Conservation (phyloP, 2,329 filamentous ascomycete genomes). For the Scedosporium boydii region DNA sequence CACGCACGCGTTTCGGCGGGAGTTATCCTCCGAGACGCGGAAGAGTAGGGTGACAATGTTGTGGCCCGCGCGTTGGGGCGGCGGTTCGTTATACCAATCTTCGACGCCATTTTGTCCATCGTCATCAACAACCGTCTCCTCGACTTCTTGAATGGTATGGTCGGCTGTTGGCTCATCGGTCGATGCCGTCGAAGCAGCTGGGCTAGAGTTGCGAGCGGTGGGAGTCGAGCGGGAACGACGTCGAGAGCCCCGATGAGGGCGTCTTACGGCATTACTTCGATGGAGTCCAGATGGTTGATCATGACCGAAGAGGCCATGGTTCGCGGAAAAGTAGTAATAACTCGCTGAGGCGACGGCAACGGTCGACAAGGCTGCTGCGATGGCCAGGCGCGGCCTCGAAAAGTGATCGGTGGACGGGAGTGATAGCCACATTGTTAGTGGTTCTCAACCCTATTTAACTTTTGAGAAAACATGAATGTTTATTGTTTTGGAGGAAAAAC, state of each 20-base stretch:
- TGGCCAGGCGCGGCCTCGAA: slow-evolving; percentile 42
- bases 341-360: slow-evolving; percentile 46
- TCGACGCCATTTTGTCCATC: slow-evolving; percentile 26
- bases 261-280: slow-evolving; percentile 59
- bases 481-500: background rate
- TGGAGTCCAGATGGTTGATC: slow-evolving; percentile 31
- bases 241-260: slow-evolving; percentile 27
- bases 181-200: slow-evolving; percentile 28
- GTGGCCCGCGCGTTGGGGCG: slow-evolving; percentile 51
- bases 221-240: slow-evolving; percentile 11
- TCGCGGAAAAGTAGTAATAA: slow-evolving; percentile 42
- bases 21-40: slow-evolving; percentile 88
- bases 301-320: slow-evolving; percentile 13
- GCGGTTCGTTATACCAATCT: slow-evolving; percentile 43
- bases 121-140: slow-evolving; percentile 25
- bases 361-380: slow-evolving; percentile 42
- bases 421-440: slow-evolving; percentile 32
- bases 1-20: slow-evolving; percentile 76
- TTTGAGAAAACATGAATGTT: slow-evolving; percentile 12
- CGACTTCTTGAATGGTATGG: slow-evolving; percentile 29
- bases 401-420: slow-evolving; percentile 43
- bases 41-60: slow-evolving; percentile 81
- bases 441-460: slow-evolving; percentile 21
- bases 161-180: slow-evolving; percentile 31
- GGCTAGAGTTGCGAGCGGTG: slow-evolving; percentile 11